These are phyloP conservation scores for Xylaria intraflava DNA, from an alignment of 495 filamentous ascomycete species.

Conservation along the genomic window DNA sequence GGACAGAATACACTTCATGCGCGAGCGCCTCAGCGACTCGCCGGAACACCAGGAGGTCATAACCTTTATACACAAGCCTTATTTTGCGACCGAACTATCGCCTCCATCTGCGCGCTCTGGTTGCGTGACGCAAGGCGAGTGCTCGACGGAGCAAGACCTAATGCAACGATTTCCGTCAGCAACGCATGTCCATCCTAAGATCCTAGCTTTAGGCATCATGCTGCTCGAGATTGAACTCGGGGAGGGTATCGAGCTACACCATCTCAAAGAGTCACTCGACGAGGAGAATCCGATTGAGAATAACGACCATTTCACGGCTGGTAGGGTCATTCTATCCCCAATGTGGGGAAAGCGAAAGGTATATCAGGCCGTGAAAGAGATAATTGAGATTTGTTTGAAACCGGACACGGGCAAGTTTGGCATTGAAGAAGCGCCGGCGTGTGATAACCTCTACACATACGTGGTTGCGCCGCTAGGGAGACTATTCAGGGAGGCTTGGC, in stretches of 20 bases:
- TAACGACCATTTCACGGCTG: conserved; percentile 12
- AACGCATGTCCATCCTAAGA: conserved; percentile 18
- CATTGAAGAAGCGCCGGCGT: neutral
- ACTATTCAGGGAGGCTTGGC: neutral
- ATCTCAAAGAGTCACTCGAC: neutral
- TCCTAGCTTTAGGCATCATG: conserved; percentile 22
- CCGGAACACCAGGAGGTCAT: conserved; percentile 5
- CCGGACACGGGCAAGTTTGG: neutral
- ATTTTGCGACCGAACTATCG: conserved; percentile 9
- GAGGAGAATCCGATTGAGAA: conserved; percentile 15
- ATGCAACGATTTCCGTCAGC: neutral
- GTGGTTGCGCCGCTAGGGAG: neutral
- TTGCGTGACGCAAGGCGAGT: neutral
- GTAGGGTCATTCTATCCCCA: neutral
- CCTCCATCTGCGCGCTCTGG: neutral
- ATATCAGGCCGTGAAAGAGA: conserved; percentile 6
- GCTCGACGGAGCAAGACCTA: neutral
- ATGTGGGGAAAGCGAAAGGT: conserved; percentile 7
- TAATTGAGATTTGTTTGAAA: conserved; percentile 9
- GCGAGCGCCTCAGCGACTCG: conserved; percentile 10
- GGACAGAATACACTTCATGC: conserved; percentile 21
- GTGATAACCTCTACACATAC: neutral
- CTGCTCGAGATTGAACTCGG: conserved; percentile 23
- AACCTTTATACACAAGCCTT: conserved; percentile 20
- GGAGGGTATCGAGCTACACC: conserved; percentile 11